Evolutionary conservation across 352 stramenopile species (phyloP), one percentile per base, ranked within the genome.

Genomic region (Bremia lactucae): DNA sequence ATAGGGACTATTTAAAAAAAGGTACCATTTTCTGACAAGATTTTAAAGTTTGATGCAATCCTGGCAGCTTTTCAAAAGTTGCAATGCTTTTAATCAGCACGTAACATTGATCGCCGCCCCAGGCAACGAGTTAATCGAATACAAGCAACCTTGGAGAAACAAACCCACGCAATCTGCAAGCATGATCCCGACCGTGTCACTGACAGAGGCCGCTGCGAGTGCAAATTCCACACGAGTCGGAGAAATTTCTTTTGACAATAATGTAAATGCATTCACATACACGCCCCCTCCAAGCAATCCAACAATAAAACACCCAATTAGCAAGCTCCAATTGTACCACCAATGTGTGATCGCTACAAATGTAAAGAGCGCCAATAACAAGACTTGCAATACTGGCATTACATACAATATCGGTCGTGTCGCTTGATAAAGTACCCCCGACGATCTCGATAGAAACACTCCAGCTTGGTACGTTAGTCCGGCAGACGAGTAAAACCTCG

Each of bases 391-490:
- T 4, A 58, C 41, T 3, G 88, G 79, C 82, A 97, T 94, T 16
- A 95, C 26, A 65, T 92, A 97, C 15, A 97, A 60, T 10, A 94
- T 42, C 0, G 49, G 39, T 18, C 83, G 55, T 5, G 79, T 76
- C 5, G 79, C 72, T 36, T 81, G 73, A 41, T 83, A 90, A 15
- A 96, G 57, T 35, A 83, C 67, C 7, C 88, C 92, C 2, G 75
- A 93, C 7, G 83, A 96, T 13, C 92, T 72, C 6, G 81, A 94
- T 31, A 97, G 45, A 52, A 97, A 97, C 11, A 97, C 92, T 14
- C 92, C 92, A 2, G 65, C 65, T 69, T 97, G 92, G 47, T 97
- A 97, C 3, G 67, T 62, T 62, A 92, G 84, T 11, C 95, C 95
- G 1, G 84, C 79, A 2, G 77, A 84, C 23, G 83, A 65, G 55